Evolutionary conservation across 805 yeast genomes (phyloP).

Genomic region (Danielia reshetovae): DNA sequence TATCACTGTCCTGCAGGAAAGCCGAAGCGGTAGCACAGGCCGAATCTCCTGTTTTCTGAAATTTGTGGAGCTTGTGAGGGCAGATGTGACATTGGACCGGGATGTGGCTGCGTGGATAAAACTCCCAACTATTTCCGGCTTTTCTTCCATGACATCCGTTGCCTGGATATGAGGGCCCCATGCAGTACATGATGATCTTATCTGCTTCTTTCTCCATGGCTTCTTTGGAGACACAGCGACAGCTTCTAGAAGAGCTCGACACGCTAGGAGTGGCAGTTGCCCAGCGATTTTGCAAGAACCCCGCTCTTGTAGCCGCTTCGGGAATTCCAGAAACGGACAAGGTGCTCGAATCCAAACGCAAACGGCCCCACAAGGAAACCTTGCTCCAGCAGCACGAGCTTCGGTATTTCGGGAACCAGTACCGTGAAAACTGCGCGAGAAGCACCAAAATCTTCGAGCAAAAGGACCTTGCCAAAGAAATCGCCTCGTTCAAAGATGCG

Average conservation of each 20-base stretch:
- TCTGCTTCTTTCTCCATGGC: not conserved
- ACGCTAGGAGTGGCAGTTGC: conserved; percentile 64
- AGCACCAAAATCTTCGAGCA: conserved; percentile 3
- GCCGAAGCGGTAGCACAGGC: too few species aligned
- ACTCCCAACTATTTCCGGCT: too few species aligned
- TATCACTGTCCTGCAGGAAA: too few species aligned
- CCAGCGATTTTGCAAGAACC: conserved; percentile 58
- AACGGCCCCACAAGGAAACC: conserved; percentile 48
- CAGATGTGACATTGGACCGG: too few species aligned
- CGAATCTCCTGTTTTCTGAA: too few species aligned
- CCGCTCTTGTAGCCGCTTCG: conserved; percentile 41
- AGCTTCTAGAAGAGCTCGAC: conserved; percentile 61
- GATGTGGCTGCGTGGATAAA: too few species aligned
- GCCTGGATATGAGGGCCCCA: too few species aligned
- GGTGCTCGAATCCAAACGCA: conserved; percentile 18
- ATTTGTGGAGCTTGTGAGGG: too few species aligned
- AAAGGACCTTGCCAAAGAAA: conserved; percentile 8
- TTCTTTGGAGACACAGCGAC: conserved; percentile 32
- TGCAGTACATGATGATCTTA: too few species aligned
- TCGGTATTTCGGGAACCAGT: conserved; percentile 45
- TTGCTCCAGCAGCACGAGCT: conserved; percentile 68
- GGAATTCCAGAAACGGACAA: conserved; percentile 7
- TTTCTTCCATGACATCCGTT: too few species aligned
- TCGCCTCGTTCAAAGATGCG: conserved; percentile 15
- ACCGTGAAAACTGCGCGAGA: conserved; percentile 21